Conservation (phyloP, 2,329 filamentous ascomycete genomes). For the Claviceps purpurea region DNA sequence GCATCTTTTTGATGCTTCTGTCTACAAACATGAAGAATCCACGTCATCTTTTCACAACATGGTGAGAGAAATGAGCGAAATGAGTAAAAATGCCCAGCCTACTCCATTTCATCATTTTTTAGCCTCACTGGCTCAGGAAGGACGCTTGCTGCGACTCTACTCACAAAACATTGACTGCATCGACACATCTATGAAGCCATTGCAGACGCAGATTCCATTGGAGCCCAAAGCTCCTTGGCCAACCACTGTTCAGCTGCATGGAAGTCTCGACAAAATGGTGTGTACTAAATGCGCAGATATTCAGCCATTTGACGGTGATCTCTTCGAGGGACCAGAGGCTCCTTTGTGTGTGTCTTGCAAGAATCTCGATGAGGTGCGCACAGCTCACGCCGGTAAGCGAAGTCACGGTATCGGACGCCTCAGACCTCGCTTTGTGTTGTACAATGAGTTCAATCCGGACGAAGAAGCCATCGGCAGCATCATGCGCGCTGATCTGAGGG, state of each 20-base stretch:
- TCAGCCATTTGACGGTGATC: constrained; percentile 57
- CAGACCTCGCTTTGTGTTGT: constrained; percentile 85
- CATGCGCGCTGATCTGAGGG: constrained; percentile 70
- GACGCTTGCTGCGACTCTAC: constrained; percentile 78
- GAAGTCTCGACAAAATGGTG: constrained; percentile 88
- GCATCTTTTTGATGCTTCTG: constrained; percentile 90
- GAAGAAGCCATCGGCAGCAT: constrained; percentile 92
- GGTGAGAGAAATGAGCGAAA: constrained; percentile 75
- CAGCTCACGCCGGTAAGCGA: constrained; percentile 64
- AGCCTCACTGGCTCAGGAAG: constrained; percentile 77
- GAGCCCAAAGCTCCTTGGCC: constrained; percentile 83
- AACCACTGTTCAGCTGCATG: constrained; percentile 82
- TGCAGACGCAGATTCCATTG: constrained; percentile 70
- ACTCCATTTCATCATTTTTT: constrained; percentile 90
- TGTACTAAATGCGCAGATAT: constrained; percentile 84
- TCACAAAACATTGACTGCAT: constrained; percentile 96
- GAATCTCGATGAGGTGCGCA: constrained; percentile 62
- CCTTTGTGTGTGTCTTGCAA: constrained; percentile 68
- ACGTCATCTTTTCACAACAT: constrained; percentile 91
- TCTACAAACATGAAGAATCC: constrained; percentile 83
- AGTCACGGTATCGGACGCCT: constrained; percentile 87
- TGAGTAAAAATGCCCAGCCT: constrained; percentile 64
- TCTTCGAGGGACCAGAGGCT: constrained; percentile 75
- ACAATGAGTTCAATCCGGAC: constrained; percentile 95
- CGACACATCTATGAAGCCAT: constrained; percentile 68